Percentiles rank a stretch among this genome's conserved stretches.
phyloP scores from a whole-genome alignment of 2,329 filamentous ascomycete species.

The Metarhizium robertsii region DNA sequence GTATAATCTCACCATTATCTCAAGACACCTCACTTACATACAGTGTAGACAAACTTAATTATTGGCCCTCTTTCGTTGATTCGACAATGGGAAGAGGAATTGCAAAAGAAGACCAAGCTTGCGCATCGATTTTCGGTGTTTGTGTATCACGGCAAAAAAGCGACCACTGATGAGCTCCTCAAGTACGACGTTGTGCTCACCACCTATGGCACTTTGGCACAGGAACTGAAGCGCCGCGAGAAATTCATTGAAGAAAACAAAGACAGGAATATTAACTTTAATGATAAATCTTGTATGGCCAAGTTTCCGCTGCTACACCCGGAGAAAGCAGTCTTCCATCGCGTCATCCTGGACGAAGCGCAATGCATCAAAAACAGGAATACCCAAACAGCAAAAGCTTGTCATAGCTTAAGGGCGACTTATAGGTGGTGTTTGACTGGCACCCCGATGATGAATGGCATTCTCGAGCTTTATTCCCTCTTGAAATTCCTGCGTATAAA shows the following conservation, averaged over 20 bases:
- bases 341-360: conserved; percentile 79
- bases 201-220: conserved; percentile 68
- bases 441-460: conserved; percentile 82
- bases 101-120: conserved; percentile 56
- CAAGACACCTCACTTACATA: conserved; percentile 23
- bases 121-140: conserved; percentile 53
- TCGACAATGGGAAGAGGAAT: conserved; percentile 78
- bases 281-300: conserved; percentile 23
- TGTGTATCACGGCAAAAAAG: conserved; percentile 62
- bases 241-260: conserved; percentile 40
- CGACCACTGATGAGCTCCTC: conserved; percentile 49
- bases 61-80: conserved; percentile 72
- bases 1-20: conserved; percentile 6
- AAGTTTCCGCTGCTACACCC: conserved; percentile 52
- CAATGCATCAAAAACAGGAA: conserved; percentile 73
- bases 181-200: conserved; percentile 73
- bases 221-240: conserved; percentile 53
- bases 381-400: conserved; percentile 64
- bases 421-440: conserved; percentile 76
- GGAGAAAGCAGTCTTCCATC: conserved; percentile 55
- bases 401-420: conserved; percentile 52
- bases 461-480: conserved; percentile 68
- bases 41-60: conserved; percentile 65
- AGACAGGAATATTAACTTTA: conserved; percentile 27
- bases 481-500: conserved; percentile 68